Base-by-base conservation (phyloP, 768 basidiomycete species). In the Sarcodon aspratus region DNA sequence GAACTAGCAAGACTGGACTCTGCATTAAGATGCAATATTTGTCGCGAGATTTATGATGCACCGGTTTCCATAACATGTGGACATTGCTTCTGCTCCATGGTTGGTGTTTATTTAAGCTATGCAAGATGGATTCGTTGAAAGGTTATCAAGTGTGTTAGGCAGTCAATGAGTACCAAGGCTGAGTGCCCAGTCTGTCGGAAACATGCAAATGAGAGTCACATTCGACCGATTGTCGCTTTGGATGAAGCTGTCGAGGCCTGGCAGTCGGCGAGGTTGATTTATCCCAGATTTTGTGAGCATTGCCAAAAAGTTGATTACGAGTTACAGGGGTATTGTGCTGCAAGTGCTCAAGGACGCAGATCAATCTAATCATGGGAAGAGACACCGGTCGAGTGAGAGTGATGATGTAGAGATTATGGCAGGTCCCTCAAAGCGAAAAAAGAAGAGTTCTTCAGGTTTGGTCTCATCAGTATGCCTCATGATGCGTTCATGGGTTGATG, bases 31-130 rank as follows among this genome's bases (percentile, higher is more conserved):
- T 92, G 89, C 56, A 72, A 74, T 27, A 88, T 92, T 48, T 92
- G 89, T 59, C 71, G 79, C 36, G 85, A 89, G 51, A 69, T 81
- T 33, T 85, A 78, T 57, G 75, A 75, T 46, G 86, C 73, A 0
- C 89, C 89, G 5, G 80, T 91, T 27, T 78, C 77, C 3, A 72
- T 91, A 4, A 61, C 62, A 6, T 91, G 89, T 58, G 88, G 86
- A 1, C 89, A 92, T 57, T 82, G 79, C 44, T 92, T 90, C 60
- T 91, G 89, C 65, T 87, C 85, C 11, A 59, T 75, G 57, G 85
- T 87, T 53, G 55, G 80, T 59, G 10, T n/a, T 6, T 17, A 42
- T 53, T 46, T 32, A 8, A 44, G 17, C 13, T 33, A 38, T 33
- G 11, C 27, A 15, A 31, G 21, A 17, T 27, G 42, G 7, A 36